These are phyloP conservation scores for Chaetomium strumarium DNA, from an alignment of 2,329 filamentous ascomycete genomes.

Conservation along the genomic window DNA sequence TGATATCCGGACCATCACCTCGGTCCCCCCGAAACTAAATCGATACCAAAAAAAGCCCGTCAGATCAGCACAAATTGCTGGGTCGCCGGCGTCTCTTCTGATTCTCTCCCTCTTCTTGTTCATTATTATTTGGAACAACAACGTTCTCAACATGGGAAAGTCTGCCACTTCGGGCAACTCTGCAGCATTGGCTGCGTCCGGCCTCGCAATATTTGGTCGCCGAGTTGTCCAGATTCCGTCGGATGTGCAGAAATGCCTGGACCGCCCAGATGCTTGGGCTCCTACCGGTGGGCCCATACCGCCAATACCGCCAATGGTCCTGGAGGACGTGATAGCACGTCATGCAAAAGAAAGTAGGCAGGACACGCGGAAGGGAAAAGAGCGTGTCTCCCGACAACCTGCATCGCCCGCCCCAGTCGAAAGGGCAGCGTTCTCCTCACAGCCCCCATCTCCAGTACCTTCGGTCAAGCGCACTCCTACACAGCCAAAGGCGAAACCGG, in stretches of 20 bases:
- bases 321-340: conserved; percentile 29
- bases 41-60: too few relatives aligned
- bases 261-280: conserved; percentile 33
- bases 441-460: neutral
- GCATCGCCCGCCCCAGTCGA: neutral
- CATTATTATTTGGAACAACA: too few relatives aligned
- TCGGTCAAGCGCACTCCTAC: neutral
- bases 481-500: neutral
- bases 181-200: too few relatives aligned
- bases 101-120: too few relatives aligned
- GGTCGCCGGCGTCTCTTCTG: too few relatives aligned
- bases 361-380: neutral
- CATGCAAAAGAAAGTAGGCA: neutral
- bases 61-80: too few relatives aligned
- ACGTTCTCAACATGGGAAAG: neutral
- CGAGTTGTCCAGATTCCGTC: conserved; percentile 31
- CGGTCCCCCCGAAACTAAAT: too few relatives aligned
- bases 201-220: conserved; percentile 23
- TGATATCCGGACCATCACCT: too few relatives aligned
- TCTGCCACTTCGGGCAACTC: neutral
- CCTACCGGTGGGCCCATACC: conserved; percentile 24
- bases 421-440: neutral
- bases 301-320: conserved; percentile 33
- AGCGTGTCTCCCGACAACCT: neutral
- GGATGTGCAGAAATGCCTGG: conserved; percentile 36